A percentile compares a stretch with the other conserved stretches of the same genome.
Evolutionary conservation across 192 early-diverging fungal species (phyloP).

Genomic region (Coemansia sp.): DNA sequence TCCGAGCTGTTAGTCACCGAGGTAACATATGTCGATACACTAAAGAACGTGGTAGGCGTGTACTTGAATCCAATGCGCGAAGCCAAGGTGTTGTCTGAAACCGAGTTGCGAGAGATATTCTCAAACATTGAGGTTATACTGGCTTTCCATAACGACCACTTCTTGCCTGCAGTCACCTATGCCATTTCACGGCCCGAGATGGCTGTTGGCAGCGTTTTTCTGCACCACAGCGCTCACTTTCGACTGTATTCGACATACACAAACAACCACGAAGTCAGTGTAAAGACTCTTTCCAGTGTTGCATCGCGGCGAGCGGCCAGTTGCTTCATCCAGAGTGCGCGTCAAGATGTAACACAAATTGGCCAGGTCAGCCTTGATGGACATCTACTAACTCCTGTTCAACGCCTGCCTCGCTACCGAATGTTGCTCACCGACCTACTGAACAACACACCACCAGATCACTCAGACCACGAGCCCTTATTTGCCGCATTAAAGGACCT

Average conservation of each 20-base stretch:
- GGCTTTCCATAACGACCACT: slow-evolving; percentile 65
- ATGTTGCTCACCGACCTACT: slow-evolving; percentile 86
- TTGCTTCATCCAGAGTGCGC: slow-evolving; percentile 39
- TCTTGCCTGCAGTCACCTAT: slow-evolving; percentile 59
- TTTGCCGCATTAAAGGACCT: slow-evolving; percentile 67
- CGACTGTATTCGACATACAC: slow-evolving; percentile 85
- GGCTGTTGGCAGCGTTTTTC: slow-evolving; percentile 75
- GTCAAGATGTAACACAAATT: slow-evolving; percentile 60
- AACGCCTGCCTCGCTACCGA: slow-evolving; percentile 92
- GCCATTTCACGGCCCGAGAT: slow-evolving; percentile 34
- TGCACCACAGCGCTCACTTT: slow-evolving; percentile 71
- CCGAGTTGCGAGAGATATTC: slow-evolving; percentile 74
- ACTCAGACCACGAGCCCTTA: slow-evolving; percentile 77
- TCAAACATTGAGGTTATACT: slow-evolving; percentile 80
- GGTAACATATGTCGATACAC: slow-evolving; percentile 80
- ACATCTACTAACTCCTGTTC: slow-evolving; percentile 87
- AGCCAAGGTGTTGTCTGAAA: slow-evolving; percentile 52
- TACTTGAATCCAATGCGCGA: slow-evolving; percentile 61
- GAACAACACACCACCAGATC: slow-evolving; percentile 66
- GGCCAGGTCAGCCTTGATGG: slow-evolving; percentile 80
- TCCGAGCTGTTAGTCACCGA: slow-evolving; percentile 84
- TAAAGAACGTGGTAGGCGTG: slow-evolving; percentile 70
- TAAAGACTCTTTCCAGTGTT: slow-evolving; percentile 58
- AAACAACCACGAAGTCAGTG: slow-evolving; percentile 80
- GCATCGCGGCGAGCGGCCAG: slow-evolving; percentile 37